Evolutionary conservation across 352 stramenopile genomes (phyloP), one percentile per base, ranked within the genome.

Genomic region (Phytophthora tubulina): DNA sequence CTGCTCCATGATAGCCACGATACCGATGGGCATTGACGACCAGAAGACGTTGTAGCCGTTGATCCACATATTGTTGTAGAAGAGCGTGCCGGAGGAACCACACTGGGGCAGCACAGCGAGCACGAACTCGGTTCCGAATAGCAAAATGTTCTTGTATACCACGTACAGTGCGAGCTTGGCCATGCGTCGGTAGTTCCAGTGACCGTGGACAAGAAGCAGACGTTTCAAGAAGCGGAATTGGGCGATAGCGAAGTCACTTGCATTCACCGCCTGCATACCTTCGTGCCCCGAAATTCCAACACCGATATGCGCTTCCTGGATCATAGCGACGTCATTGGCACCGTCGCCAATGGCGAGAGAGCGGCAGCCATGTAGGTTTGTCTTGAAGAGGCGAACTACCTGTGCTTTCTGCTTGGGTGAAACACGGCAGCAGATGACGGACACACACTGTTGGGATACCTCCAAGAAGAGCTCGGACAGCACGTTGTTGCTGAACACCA

Each of bases 301-400:
- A 51, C 98, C 98, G 55, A 99, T 96, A 68, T 99, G 97, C 11
- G 98, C 98, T 77, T 99, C 96, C 73, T 99, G 97, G 73, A 99
- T 99, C 98, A 99, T 99, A 35, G 96, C 96, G 44, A 99, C 98
- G 67, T 99, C 98, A 74, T 99, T 99, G 30, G 98, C 98, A 14
- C 98, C 98, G 80, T 99, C 98, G 17, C 98, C 98, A 70, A 99
- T 99, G 6, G 97, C 90, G 15, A 99, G 89, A 9, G 96, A 98
- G 9, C 96, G 76, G 74, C 92, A 88, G 69, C 94, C 78, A 31
- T 90, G 70, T 86, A 97, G 76, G 48, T 90, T 93, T 0, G 85
- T 90, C 65, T 97, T 96, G 69, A 96, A 91, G 9, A 97, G 70
- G 10, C 89, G 82, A 48, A 97, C 88, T 51, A 97, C 86, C 33